phyloP scores from a whole-genome alignment of 2,329 filamentous ascomycete species.

The Diplodia sapinea region DNA sequence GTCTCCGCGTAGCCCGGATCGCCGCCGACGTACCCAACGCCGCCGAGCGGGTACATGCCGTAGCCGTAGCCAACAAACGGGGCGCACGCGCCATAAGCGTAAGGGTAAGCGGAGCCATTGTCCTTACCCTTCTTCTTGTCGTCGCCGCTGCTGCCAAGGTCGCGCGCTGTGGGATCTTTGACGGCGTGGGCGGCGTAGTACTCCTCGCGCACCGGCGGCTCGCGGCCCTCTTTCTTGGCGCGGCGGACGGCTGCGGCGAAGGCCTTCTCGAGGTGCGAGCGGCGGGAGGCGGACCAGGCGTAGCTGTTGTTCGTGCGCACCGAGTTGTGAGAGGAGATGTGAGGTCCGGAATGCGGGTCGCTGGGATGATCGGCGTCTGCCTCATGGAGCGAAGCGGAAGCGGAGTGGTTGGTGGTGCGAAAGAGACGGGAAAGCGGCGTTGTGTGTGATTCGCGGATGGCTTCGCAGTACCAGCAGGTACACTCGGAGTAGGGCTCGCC shows the following conservation, averaged over 20 bases:
- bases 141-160: neutral
- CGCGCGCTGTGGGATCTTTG: neutral
- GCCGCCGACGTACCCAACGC: conserved; percentile 42
- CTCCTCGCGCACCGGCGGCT: conserved; percentile 29
- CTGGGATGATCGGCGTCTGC: conserved; percentile 48
- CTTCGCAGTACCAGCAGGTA: conserved; percentile 85
- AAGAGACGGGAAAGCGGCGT: conserved; percentile 55
- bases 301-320: conserved; percentile 51
- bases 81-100: conserved; percentile 36
- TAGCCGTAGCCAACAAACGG: conserved; percentile 55
- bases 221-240: conserved; percentile 45
- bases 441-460: conserved; percentile 64
- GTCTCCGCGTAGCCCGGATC: conserved; percentile 48
- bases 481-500: conserved; percentile 75
- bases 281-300: conserved; percentile 18
- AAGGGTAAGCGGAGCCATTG: neutral
- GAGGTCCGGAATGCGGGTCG: conserved; percentile 40
- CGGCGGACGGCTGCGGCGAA: conserved; percentile 32
- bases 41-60: conserved; percentile 48
- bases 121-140: conserved; percentile 35
- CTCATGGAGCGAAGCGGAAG: conserved; percentile 54
- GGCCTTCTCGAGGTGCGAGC: conserved; percentile 23
- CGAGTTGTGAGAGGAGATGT: conserved; percentile 76
- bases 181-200: neutral
- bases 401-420: conserved; percentile 51